Conservation (phyloP, 345 rosid species). For the Balakata baccata region DNA sequence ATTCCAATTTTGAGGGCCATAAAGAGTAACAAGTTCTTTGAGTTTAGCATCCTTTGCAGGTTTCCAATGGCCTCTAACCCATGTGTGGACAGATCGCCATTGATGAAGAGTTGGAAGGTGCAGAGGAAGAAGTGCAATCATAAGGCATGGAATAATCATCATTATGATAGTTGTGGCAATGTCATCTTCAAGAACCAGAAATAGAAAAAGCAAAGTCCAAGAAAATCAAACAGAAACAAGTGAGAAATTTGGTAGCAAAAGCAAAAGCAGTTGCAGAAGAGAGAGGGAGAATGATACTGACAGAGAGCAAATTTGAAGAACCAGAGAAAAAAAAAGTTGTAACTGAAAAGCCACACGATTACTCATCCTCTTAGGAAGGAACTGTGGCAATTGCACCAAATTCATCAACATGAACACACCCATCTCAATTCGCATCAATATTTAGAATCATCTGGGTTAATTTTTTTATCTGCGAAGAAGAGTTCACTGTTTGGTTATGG, state of each 20-base stretch:
- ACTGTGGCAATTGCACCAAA: too few relatives aligned
- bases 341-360: slow-evolving; percentile 34
- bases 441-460: too few relatives aligned
- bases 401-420: too few relatives aligned
- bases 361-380: slow-evolving; percentile 8
- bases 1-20: slow-evolving; percentile 50
- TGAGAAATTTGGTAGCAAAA: background rate
- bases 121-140: slow-evolving; percentile 2
- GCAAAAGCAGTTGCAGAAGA: background rate
- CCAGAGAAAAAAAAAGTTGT: slow-evolving; percentile 6
- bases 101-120: too few relatives aligned
- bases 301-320: too few relatives aligned
- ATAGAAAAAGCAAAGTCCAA: slow-evolving; percentile 24
- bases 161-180: slow-evolving; percentile 30
- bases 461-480: too few relatives aligned
- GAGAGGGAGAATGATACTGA: background rate
- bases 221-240: background rate
- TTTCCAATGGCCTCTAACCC: slow-evolving; percentile 45
- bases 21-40: slow-evolving; percentile 41
- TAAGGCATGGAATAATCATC: slow-evolving; percentile 14
- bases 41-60: slow-evolving; percentile 44
- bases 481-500: too few relatives aligned
- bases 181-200: slow-evolving; percentile 27
- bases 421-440: too few relatives aligned
- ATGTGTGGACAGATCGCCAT: too few relatives aligned